These are phyloP conservation scores for Cryptosporidium tyzzeri DNA, from an alignment of 169 alveolate species.

Conservation along the genomic window DNA sequence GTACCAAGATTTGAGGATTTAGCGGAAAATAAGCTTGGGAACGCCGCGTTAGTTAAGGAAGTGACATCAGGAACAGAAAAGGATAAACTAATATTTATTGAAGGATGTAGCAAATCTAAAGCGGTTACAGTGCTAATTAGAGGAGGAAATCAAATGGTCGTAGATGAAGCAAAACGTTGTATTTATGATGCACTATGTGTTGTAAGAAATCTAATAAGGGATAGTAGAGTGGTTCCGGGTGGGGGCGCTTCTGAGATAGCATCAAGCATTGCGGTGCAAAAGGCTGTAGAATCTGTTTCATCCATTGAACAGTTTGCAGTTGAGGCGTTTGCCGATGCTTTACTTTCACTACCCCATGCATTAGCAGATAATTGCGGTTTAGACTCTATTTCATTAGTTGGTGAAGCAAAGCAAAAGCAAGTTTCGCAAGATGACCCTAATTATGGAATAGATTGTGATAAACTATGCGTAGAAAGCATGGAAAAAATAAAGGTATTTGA, in stretches of 20 bases:
- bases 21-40: constrained; percentile 93
- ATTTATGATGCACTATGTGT: constrained; percentile 99
- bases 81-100: constrained; percentile 94
- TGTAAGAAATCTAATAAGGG: constrained; percentile 90
- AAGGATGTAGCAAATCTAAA: constrained; percentile 92
- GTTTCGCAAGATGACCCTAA: constrained; percentile 82
- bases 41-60: constrained; percentile 94
- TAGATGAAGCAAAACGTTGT: constrained; percentile 97
- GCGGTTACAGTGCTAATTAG: constrained; percentile 96
- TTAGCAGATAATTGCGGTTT: constrained; percentile 97
- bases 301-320: constrained; percentile 98
- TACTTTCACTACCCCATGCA: constrained; percentile 95
- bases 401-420: constrained; percentile 91
- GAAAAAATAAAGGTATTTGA: constrained; percentile 92
- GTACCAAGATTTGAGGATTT: constrained; percentile 97
- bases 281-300: constrained; percentile 90
- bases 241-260: constrained; percentile 99
- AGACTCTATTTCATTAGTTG: constrained; percentile 93
- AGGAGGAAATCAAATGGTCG: constrained; percentile 97
- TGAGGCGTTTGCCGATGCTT: constrained; percentile 97
- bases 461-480: constrained; percentile 89
- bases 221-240: constrained; percentile 92
- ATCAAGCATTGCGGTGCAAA: constrained; percentile 92
- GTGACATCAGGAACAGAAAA: constrained; percentile 95
- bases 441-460: constrained; percentile 73